phyloP scores from a whole-genome alignment of 495 filamentous ascomycete genomes.

The Rhizodiscina lignyota region DNA sequence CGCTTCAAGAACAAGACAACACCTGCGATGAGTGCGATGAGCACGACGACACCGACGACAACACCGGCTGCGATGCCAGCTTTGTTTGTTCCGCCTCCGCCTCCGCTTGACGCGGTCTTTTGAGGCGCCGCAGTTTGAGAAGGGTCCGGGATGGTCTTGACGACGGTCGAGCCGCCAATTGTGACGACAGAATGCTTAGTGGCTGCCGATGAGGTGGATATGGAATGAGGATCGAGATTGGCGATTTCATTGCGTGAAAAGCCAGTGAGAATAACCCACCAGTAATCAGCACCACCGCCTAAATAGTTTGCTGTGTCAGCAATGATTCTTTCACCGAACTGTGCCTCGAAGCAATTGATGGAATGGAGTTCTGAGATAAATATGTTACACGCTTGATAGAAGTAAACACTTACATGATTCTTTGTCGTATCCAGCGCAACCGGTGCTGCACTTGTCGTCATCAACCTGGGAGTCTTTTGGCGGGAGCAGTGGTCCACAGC shows the following conservation, averaged over 20 bases:
- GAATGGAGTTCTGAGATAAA: neutral
- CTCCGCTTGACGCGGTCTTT: constrained; percentile 3
- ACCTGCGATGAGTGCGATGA: constrained; percentile 47
- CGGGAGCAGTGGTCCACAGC: constrained; percentile 44
- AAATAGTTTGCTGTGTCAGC: constrained; percentile 16
- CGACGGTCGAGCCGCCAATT: constrained; percentile 16
- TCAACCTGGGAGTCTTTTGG: constrained; percentile 26
- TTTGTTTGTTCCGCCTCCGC: constrained; percentile 33
- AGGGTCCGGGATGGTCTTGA: constrained; percentile 14
- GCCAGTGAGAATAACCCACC: constrained; percentile 35
- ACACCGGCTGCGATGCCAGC: constrained; percentile 78
- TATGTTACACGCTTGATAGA: neutral
- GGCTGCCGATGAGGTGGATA: neutral
- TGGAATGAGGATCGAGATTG: constrained; percentile 1
- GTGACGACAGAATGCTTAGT: constrained; percentile 8
- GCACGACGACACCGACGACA: constrained; percentile 64
- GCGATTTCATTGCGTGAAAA: constrained; percentile 13
- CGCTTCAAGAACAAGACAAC: constrained; percentile 61
- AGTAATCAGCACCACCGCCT: constrained; percentile 36
- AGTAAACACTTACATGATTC: constrained; percentile 38
- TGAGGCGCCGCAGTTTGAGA: constrained; percentile 8
- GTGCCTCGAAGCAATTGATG: neutral
- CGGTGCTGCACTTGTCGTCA: constrained; percentile 33
- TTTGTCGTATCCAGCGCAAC: constrained; percentile 35
- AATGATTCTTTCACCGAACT: neutral